phyloP scores from a whole-genome alignment of 2,329 filamentous ascomycete species.

The Colletotrichum trifolii region DNA sequence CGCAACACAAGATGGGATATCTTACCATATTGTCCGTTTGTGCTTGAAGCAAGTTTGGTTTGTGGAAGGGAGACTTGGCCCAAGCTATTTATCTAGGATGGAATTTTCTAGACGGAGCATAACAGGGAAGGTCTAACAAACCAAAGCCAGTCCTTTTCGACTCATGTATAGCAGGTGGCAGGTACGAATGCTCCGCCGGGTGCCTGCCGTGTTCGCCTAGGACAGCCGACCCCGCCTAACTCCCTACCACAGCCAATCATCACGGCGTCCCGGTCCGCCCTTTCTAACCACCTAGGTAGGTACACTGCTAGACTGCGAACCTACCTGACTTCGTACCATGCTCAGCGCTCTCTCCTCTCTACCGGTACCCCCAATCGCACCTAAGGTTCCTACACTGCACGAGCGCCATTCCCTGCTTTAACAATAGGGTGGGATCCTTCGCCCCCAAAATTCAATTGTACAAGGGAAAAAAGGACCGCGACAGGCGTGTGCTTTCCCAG shows the following conservation, averaged over 20 bases:
- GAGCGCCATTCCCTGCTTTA: background rate
- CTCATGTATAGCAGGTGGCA: background rate
- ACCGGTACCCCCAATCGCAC: no score
- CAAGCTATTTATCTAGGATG: background rate
- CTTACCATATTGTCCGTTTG: background rate
- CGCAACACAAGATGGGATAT: background rate
- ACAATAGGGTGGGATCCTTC: slow-evolving; percentile 7
- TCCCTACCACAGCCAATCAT: background rate
- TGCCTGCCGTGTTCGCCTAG: slow-evolving; percentile 9
- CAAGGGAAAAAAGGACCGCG: background rate
- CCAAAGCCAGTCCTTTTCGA: background rate
- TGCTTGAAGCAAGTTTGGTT: background rate
- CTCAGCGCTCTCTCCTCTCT: no score
- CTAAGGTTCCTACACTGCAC: no score
- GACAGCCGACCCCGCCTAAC: background rate
- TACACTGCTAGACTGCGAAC: no score
- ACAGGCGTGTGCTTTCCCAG: slow-evolving; percentile 1
- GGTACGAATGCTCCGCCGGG: background rate
- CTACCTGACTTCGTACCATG: no score
- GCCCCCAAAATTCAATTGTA: slow-evolving; percentile 25
- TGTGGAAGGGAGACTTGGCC: slow-evolving; percentile 10
- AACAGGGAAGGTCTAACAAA: background rate
- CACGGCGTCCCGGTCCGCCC: no score
- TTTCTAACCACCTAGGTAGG: no score
- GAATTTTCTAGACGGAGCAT: slow-evolving; percentile 5